These are phyloP conservation scores for Epichloe scottii DNA, from an alignment of 2,329 filamentous ascomycete species.

Conservation along the genomic window DNA sequence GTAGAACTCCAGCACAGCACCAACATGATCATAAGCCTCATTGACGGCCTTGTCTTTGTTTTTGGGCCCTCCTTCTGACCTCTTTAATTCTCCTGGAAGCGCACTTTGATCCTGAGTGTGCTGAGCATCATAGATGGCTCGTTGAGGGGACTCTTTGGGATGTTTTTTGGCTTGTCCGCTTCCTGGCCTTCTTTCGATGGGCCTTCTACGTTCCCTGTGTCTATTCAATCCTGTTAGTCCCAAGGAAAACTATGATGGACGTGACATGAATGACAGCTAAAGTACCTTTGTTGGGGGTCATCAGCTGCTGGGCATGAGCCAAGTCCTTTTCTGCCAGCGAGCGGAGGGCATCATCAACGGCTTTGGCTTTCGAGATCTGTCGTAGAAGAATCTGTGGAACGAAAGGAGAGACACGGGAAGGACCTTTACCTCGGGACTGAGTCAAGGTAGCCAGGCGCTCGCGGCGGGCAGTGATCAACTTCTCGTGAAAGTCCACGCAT, in stretches of 20 bases:
- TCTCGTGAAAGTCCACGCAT: conserved; percentile 22
- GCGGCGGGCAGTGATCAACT: conserved; percentile 18
- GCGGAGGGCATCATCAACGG: conserved; percentile 26
- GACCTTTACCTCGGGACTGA: conserved; percentile 13
- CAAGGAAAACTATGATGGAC: neutral
- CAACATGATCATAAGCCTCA: conserved; percentile 37
- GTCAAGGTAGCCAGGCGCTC: conserved; percentile 23
- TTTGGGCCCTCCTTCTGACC: conserved; percentile 29
- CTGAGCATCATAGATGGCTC: conserved; percentile 33
- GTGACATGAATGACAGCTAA: neutral
- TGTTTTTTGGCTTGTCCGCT: conserved; percentile 5
- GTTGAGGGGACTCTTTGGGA: conserved; percentile 19
- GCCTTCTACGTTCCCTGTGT: neutral
- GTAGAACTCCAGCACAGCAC: conserved; percentile 37
- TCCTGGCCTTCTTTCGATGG: neutral
- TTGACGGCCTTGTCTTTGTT: conserved; percentile 31
- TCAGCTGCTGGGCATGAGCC: conserved; percentile 23
- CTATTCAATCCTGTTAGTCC: neutral
- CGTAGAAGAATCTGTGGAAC: conserved; percentile 28
- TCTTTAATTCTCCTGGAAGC: conserved; percentile 30
- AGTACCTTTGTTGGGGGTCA: conserved; percentile 12
- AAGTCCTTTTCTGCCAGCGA: conserved; percentile 25
- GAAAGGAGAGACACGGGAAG: conserved; percentile 16
- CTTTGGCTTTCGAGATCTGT: conserved; percentile 23
- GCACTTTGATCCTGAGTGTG: conserved; percentile 21